A percentile compares a stretch with the other conserved stretches of the same genome.
Evolutionary conservation across 2,329 filamentous ascomycete genomes (phyloP).

Genomic region (Ambrosiella cleistominuta): DNA sequence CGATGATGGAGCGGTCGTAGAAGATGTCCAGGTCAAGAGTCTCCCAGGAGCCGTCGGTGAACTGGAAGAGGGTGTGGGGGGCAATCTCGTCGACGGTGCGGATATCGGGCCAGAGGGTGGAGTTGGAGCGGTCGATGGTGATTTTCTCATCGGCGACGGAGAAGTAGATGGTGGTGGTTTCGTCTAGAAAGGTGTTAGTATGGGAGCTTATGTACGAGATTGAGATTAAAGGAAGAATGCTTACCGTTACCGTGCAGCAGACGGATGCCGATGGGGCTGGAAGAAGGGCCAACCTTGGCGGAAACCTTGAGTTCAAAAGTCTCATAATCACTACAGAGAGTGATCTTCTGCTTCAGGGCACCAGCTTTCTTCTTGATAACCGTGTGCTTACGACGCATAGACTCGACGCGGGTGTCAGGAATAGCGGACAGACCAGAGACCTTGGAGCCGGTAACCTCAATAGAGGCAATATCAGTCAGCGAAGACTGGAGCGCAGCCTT

Average conservation of each 20-base stretch:
- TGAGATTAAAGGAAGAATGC: not conserved
- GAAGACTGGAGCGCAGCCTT: conserved; percentile 4
- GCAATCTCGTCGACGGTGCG: conserved; percentile 9
- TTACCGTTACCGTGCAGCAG: conserved; percentile 11
- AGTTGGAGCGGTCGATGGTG: conserved; percentile 14
- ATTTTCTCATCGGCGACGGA: conserved; percentile 13
- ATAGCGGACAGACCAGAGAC: conserved; percentile 7
- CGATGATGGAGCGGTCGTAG: conserved; percentile 16
- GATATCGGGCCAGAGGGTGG: conserved; percentile 12
- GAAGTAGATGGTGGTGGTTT: conserved; percentile 14
- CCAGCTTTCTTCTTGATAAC: conserved; percentile 10
- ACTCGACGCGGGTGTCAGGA: conserved; percentile 3
- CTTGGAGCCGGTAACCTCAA: conserved; percentile 7
- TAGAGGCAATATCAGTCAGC: conserved; percentile 4
- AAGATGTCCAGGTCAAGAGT: conserved; percentile 14
- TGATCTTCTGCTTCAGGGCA: conserved; percentile 5
- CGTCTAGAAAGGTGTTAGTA: conserved; percentile 6
- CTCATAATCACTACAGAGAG: conserved; percentile 8
- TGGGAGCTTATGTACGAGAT: not conserved
- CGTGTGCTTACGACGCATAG: conserved; percentile 9
- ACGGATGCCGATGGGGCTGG: conserved; percentile 7
- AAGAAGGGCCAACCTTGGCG: conserved; percentile 1
- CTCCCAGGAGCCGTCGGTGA: conserved; percentile 12
- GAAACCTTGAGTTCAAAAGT: conserved; percentile 7
- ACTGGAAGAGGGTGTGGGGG: conserved; percentile 12